Evolutionary conservation across 257 asterid species (phyloP), one percentile per base, ranked within the genome.

Genomic region (Nicotiana benthamiana): DNA sequence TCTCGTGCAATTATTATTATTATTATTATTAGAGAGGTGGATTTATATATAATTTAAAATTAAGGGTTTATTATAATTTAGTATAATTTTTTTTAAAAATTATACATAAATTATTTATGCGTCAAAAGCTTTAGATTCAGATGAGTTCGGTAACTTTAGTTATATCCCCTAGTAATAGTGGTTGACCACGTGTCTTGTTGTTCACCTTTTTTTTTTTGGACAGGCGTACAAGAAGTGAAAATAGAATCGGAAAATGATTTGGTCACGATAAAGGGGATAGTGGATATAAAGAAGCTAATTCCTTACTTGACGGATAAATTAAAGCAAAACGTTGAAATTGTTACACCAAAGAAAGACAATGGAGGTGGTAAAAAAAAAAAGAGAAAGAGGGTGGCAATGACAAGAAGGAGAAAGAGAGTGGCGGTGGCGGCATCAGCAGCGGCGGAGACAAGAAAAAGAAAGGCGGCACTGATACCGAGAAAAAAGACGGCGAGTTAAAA

Each of bases 201-300:
- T 77, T 6, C 20, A 24, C 13, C 6, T n/a, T 79, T 28, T 57
- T 40, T 1, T 63, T 62, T 1, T 4, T 0, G 5, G 27, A 67
- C 88, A 95, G 99, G 98, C 62, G 97, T 95, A 32, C 77, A 86
- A 11, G 82, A 90, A 0, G 94, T 92, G 24, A 68, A 79, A 20
- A 57, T 89, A 0, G 93, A 95, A 83, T 61, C 87, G 5, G 79
- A 82, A 43, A 93, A 92, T 83, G 97, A 92, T 81, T 83, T 92
- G 84, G 93, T 92, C 70, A 87, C 91, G 5, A 92, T 90, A 1
- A 89, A 79, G 7, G 99, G 99, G 34, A 88, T 89, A 3, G 91
- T 93, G 99, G 90, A 92, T 51, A 83, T 83, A 36, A 95, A 90
- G 82, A 95, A 93, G 52, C 87, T 95, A 28, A 78, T 83, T 0